Evolutionary conservation across 768 basidiomycete species (phyloP).

Genomic region (Royoungia palumana): DNA sequence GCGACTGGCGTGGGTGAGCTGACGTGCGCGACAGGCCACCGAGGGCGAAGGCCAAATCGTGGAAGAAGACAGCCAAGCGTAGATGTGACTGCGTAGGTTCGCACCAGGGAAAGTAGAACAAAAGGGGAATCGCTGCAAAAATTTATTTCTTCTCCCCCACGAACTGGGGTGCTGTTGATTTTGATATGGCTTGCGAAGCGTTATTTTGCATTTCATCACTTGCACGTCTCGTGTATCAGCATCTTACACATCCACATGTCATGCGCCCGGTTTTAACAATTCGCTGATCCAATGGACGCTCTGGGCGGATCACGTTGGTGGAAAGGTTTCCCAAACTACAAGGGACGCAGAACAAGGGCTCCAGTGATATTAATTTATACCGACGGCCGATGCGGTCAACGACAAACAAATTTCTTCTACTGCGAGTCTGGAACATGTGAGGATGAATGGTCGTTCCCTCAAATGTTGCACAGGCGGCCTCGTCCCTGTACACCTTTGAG

Average conservation of each 20-base stretch:
- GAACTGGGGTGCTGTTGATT: not conserved
- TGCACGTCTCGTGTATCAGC: not conserved
- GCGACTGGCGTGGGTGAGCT: constrained; percentile 5
- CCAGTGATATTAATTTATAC: too few relatives aligned
- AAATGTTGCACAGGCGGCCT: too few relatives aligned
- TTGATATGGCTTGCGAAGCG: not conserved
- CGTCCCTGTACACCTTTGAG: too few relatives aligned
- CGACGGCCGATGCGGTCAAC: too few relatives aligned
- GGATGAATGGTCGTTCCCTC: too few relatives aligned
- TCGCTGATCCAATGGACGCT: too few relatives aligned
- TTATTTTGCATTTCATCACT: not conserved
- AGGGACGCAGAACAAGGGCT: too few relatives aligned
- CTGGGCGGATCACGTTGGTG: not conserved
- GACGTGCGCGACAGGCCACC: constrained; percentile 49
- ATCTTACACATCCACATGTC: not conserved
- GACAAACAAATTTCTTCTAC: too few relatives aligned
- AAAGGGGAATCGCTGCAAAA: not conserved
- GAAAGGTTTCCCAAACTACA: too few relatives aligned
- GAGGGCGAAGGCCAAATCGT: constrained; percentile 69
- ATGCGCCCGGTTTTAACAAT: not conserved
- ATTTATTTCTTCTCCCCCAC: not conserved
- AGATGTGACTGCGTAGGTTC: not conserved
- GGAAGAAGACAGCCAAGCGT: constrained; percentile 34
- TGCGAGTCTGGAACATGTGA: too few relatives aligned
- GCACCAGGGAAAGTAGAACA: not conserved